Base-by-base conservation (phyloP, 768 basidiomycete species). In the Coprinopsis sp. region DNA sequence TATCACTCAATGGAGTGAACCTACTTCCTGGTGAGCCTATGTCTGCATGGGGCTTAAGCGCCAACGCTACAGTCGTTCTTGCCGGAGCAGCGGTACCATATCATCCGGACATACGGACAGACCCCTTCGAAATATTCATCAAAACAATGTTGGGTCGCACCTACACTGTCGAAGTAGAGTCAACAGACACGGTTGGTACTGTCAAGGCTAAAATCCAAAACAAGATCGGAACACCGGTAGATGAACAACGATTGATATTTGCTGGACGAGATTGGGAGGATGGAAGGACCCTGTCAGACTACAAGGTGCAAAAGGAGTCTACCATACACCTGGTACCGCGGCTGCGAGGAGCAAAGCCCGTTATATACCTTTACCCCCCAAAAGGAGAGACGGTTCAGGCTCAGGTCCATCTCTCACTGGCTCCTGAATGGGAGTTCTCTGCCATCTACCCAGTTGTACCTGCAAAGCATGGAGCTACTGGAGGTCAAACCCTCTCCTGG, bases 321-420 rank as follows among this genome's bases (percentile, higher is more conserved):
- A 38, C 2, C 21, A 13, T 38, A 12, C 7, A 11, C 21, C 13
- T 22, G 7, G 8, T 37, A 7, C 34, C 16, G 13, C 21, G 2
- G 13, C 37, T n/a, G 7, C 21, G 37, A 21, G 18, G 14, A 21
- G 37, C n/a, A n/a, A 69, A 70, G 36, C 69, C 68, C 2, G 62
- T 68, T 37, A 62, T 68, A 19, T 69, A 70, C 42, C 54, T 70
- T 19, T 58, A 60, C 45, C 60, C 65, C 1, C 65, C 69, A 0
- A 13, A 34, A 13, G 58, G 63, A 23, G 47, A 58, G 6, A 50
- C 59, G 4, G 61, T 58, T 4, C 51, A 54, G 3, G 59, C 71
- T 37, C 33, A 48, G 2, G n/a, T n/a, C n/a, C n/a, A n/a, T n/a
- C 60, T 73, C 10, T 58, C 59, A 10, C 55, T 71, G 16, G 46